phyloP scores from a whole-genome alignment of 345 rosid species.

The Psidium guajava region DNA sequence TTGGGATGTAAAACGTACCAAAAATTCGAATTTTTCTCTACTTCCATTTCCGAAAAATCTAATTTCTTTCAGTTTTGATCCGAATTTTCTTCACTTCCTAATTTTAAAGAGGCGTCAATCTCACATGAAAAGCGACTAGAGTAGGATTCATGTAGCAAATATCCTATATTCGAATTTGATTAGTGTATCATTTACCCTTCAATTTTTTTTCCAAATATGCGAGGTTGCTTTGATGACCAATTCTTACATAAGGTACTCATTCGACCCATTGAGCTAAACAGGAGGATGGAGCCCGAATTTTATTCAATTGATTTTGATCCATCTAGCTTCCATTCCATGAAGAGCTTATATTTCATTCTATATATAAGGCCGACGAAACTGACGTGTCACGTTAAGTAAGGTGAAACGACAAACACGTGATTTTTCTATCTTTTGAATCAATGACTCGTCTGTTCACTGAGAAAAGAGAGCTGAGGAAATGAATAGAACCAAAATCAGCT shows the following conservation, averaged over 20 bases:
- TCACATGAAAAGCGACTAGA: not conserved
- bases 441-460: fast-evolving
- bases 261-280: not conserved
- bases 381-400: not conserved
- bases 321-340: not conserved
- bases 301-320: not conserved
- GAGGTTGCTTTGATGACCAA: not conserved
- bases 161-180: not conserved
- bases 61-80: too few relatives aligned
- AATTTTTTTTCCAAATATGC: not conserved
- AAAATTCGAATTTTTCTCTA: too few relatives aligned
- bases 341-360: not conserved
- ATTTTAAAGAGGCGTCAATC: not conserved
- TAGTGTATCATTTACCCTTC: not conserved
- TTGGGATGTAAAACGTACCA: too few relatives aligned
- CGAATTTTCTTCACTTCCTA: not conserved
- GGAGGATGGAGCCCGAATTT: not conserved
- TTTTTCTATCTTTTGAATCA: not conserved
- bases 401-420: fast-evolving
- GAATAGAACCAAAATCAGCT: not conserved
- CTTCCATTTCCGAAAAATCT: too few relatives aligned
- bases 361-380: not conserved
- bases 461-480: not conserved
- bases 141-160: not conserved
- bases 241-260: too few relatives aligned